Conservation (phyloP, 192 early-diverging fungal genomes). For the Podila verticillata region DNA sequence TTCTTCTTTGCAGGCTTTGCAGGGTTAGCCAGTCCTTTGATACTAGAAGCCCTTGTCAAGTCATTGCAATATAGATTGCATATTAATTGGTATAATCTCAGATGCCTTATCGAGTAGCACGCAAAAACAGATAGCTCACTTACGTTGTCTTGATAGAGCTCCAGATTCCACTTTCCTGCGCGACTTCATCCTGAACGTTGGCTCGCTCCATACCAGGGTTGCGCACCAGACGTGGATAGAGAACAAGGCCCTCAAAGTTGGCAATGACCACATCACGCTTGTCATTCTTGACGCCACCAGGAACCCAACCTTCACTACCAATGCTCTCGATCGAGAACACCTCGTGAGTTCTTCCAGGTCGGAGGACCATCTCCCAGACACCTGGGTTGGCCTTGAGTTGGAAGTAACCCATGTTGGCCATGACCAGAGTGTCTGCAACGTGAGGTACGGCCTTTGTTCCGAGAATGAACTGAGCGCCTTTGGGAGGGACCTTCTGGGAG, state of each 20-base stretch:
- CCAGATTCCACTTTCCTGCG: slow-evolving; percentile 61
- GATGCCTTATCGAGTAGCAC: neutral
- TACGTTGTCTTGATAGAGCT: slow-evolving; percentile 66
- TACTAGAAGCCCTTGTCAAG: slow-evolving; percentile 6
- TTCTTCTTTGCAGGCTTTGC: slow-evolving; percentile 30
- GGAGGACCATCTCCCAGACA: slow-evolving; percentile 82
- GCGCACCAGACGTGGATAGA: slow-evolving; percentile 85
- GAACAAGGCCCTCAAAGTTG: slow-evolving; percentile 82
- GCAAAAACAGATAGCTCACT: slow-evolving; percentile 8
- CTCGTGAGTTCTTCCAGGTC: slow-evolving; percentile 84
- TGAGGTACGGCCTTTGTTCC: slow-evolving; percentile 70
- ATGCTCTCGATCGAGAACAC: slow-evolving; percentile 80
- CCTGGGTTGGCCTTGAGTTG: slow-evolving; percentile 96
- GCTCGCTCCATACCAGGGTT: slow-evolving; percentile 80
- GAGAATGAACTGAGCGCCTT: slow-evolving; percentile 90
- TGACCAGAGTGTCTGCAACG: slow-evolving; percentile 92
- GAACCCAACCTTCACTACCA: slow-evolving; percentile 59
- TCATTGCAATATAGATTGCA: neutral
- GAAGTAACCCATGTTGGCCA: slow-evolving; percentile 98
- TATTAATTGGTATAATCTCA: neutral
- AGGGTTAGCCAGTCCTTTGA: slow-evolving; percentile 37
- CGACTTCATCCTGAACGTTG: slow-evolving; percentile 26
- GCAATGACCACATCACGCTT: slow-evolving; percentile 70
- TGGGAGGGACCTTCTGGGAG: slow-evolving; percentile 75
- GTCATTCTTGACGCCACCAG: slow-evolving; percentile 54